Evolutionary conservation across 2,329 filamentous ascomycete species (phyloP), one percentile per base, ranked within the genome.

Genomic region (Clonostachys sp.): DNA sequence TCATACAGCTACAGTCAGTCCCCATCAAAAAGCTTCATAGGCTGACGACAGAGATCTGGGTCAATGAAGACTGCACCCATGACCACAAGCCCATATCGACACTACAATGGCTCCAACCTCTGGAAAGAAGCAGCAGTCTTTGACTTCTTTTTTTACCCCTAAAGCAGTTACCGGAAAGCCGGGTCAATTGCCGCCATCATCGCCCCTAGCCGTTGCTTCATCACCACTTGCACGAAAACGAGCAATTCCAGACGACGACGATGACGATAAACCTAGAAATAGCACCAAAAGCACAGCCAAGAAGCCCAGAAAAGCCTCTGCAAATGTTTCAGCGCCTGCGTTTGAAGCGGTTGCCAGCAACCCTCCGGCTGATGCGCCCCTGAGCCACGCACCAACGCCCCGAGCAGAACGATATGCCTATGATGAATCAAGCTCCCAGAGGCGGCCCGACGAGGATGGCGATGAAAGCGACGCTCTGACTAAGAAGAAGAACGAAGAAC

Each of bases 131-230:
- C 89, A 96, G 61, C 80, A 86, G 55, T 89, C 89, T 1, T 85
- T 96, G 51, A 94, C 89, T 4, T 91, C 84, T 61, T 95, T 95
- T 68, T 95, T 95, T 63, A 80, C 83, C 1, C 82, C 81, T 13
- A 84, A 78, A 53, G 70, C 79, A 12, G 62, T 68, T 59, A 78
- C 47, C 55, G 61, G 51, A 65, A 67, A 47, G 44, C 55, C 58
- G 35, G 49, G 55, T 35, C 53, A 53, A 42, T 53, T 53, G 18
- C 52, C 52, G 33, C 55, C 65, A 44, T 57, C 57, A 42, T 36
- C 53, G 45, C 50, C 52, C 48, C 57, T 58, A 47, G 56, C 62
- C 53, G 55, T 55, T 48, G 51, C 60, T n/a, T 34, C 45, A 20
- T 41, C 46, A 24, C 55, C 53, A 44, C 61, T 55, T 48, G 53